Evolutionary conservation across 192 early-diverging fungal species (phyloP).

Genomic region (Backusella morwellensis): DNA sequence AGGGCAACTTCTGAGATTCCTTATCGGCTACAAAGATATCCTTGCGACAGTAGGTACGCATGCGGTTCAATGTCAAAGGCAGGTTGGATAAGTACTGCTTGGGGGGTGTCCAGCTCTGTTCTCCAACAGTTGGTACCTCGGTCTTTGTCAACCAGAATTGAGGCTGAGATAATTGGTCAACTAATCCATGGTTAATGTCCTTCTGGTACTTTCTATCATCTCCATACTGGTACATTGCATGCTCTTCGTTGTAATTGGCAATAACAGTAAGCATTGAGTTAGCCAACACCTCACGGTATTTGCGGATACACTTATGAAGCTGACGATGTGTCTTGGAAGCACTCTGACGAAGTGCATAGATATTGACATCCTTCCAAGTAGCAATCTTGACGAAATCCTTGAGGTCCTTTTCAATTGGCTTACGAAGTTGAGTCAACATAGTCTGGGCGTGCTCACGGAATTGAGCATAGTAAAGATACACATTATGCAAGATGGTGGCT

Average conservation of each 20-base stretch:
- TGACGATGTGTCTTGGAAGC: conserved; percentile 91
- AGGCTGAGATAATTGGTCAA: conserved; percentile 33
- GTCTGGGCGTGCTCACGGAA: conserved; percentile 57
- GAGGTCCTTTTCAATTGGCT: conserved; percentile 85
- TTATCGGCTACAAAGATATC: conserved; percentile 35
- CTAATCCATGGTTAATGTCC: conserved; percentile 35
- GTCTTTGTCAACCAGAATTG: conserved; percentile 42
- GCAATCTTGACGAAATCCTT: conserved; percentile 94
- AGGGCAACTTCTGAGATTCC: conserved; percentile 16
- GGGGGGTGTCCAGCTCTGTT: background rate
- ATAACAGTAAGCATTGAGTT: conserved; percentile 74
- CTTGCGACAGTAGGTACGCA: conserved; percentile 37
- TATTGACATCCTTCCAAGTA: conserved; percentile 96
- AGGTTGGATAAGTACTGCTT: conserved; percentile 49
- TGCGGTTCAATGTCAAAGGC: conserved; percentile 36
- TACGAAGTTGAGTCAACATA: conserved; percentile 56
- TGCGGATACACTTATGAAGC: conserved; percentile 86
- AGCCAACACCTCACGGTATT: conserved; percentile 78
- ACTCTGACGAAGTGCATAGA: conserved; percentile 85
- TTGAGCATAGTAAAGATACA: conserved; percentile 79
- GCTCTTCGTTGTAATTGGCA: conserved; percentile 43
- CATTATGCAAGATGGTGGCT: conserved; percentile 65
- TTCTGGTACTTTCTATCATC: conserved; percentile 30
- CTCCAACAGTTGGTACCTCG: background rate
- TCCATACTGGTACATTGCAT: conserved; percentile 36